Base-by-base conservation (phyloP, 140 eudicot genomes). In the Flaveria floridana region DNA sequence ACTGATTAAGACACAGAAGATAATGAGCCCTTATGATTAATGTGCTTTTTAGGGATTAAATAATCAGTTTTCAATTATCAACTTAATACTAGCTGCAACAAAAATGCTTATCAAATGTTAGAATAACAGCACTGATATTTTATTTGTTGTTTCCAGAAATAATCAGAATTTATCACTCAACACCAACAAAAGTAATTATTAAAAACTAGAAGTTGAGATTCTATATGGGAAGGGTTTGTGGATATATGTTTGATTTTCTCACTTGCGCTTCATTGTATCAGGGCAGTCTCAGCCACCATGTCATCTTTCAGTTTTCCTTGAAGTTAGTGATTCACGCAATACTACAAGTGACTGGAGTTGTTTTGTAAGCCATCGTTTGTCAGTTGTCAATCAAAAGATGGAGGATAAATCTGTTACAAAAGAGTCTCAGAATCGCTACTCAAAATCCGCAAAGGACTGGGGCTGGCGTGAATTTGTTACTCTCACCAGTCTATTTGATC, bases 251-350 rank as follows among this genome's bases (percentile, higher is more conserved):
- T 76, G 82, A 82, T 70, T 52, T 61, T 73, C 65, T 74, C 76
- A 73, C 76, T 76, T 75, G 57, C 81, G 87, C 76, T 89, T 89
- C 74, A 66, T 82, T 84, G 87, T 86, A 83, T 78, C 99, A 94
- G 99, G 99, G 89, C 99, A 94, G 92, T 94, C 99, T 81, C 99
- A 94, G 82, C 99, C 99, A 76, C 99, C 99, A 55, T 94, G 99
- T 72, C 96, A 94, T 88, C 99, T 94, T 76, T 94, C 99, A 64
- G 97, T 94, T 64, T 94, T 94, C 73, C 99, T 94, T 28, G 99
- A 94, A 79, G 99, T 94, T 58, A 94, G 97, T 26, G 99, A 94
- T 84, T 88, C 99, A 69, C 88, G 96, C 21, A 90, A 85, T 79
- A 88, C 96, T 68, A 82, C 89, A 69, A 88, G 83, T 78, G 99